These are phyloP conservation scores for Amanita molliuscula DNA, from an alignment of 768 basidiomycete genomes.

Conservation along the genomic window DNA sequence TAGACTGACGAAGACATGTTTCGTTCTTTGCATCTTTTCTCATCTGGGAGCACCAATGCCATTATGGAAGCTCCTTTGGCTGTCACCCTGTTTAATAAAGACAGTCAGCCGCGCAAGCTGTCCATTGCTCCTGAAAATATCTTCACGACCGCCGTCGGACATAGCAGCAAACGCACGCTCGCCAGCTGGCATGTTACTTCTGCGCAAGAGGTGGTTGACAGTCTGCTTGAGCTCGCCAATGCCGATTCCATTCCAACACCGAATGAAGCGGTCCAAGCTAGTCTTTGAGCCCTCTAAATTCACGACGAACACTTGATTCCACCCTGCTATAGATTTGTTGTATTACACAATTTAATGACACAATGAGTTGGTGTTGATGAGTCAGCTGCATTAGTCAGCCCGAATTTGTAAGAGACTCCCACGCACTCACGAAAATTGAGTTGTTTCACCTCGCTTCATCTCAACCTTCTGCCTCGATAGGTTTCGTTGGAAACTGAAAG, in stretches of 20 bases:
- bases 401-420: background rate
- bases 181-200: conserved; percentile 90
- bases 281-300: background rate
- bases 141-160: conserved; percentile 93
- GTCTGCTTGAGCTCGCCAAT: conserved; percentile 56
- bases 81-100: conserved; percentile 35
- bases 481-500: background rate
- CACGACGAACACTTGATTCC: background rate
- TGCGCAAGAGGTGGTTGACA: conserved; percentile 77
- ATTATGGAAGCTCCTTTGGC: conserved; percentile 50
- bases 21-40: conserved; percentile 70
- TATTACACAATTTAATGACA: background rate
- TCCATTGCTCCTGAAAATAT: conserved; percentile 56
- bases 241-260: conserved; percentile 9
- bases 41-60: conserved; percentile 29
- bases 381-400: background rate
- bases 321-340: too few species aligned
- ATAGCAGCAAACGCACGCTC: conserved; percentile 78
- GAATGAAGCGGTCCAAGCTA: background rate
- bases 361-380: background rate
- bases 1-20: conserved; percentile 99
- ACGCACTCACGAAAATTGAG: background rate
- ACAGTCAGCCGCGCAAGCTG: conserved; percentile 43
- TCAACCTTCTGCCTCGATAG: background rate
- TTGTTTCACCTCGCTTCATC: conserved; percentile 1